phyloP scores from a whole-genome alignment of 2,329 filamentous ascomycete species.

The Seiridium unicorne region DNA sequence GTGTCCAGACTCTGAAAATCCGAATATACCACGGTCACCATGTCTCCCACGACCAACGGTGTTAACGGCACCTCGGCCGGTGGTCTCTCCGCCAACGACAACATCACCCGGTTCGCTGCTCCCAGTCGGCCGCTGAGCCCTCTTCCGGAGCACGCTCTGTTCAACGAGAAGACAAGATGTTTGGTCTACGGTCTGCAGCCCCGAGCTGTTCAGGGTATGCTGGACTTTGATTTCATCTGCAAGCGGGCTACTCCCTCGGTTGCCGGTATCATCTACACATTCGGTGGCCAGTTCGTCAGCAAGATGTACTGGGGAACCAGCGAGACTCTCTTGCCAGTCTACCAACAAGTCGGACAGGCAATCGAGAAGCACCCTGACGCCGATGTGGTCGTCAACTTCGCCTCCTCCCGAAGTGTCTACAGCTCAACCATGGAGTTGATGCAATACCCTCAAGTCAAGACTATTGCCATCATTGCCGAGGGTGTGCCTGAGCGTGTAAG shows the following conservation, averaged over 20 bases:
- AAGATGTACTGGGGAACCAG: slow-evolving; percentile 99
- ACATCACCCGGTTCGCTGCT: slow-evolving; percentile 93
- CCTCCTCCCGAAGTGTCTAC: slow-evolving; percentile 97
- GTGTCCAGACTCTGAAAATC: slow-evolving; percentile 10
- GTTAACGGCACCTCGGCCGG: slow-evolving; percentile 45
- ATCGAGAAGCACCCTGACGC: slow-evolving; percentile 96
- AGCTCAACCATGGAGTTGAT: slow-evolving; percentile 98
- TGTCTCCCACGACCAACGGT: slow-evolving; percentile 52
- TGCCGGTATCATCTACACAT: slow-evolving; percentile 99
- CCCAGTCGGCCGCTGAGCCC: slow-evolving; percentile 92
- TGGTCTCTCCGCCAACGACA: slow-evolving; percentile 84
- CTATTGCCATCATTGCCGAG: slow-evolving; percentile 98
- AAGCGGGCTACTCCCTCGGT: slow-evolving; percentile 96
- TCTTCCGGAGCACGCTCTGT: slow-evolving; percentile 83
- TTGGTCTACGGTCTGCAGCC: slow-evolving; percentile 99
- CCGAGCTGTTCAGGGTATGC: slow-evolving; percentile 86
- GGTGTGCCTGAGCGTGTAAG: slow-evolving; percentile 96
- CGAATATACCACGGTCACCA: slow-evolving; percentile 35
- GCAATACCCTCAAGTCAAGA: slow-evolving; percentile 95
- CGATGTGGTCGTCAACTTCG: slow-evolving; percentile 98
- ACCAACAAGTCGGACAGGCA: slow-evolving; percentile 91
- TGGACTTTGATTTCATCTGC: slow-evolving; percentile 99
- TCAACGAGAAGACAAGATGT: slow-evolving; percentile 99
- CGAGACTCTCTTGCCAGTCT: slow-evolving; percentile 97
- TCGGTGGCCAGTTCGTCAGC: slow-evolving; percentile 99